Percentiles rank a stretch among this genome's conserved stretches.
These are phyloP conservation scores for Xylariales sp. DNA, from an alignment of 2,329 filamentous ascomycete species.

Conservation along the genomic window DNA sequence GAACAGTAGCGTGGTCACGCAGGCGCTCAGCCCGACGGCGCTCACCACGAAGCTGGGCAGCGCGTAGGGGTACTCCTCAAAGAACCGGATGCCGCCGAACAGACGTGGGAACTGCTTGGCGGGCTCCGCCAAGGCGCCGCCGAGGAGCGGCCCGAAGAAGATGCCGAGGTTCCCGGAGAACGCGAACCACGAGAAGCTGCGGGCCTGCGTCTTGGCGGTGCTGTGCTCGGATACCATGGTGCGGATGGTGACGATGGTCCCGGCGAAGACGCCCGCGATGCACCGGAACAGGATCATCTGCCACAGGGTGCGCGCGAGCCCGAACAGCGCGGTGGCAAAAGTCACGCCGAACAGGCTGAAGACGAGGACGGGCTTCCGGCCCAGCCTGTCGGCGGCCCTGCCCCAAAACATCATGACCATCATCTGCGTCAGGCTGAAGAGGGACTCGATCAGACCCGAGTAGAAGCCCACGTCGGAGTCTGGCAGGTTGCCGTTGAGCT, in stretches of 20 bases:
- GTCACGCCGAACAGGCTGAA: constrained; percentile 61
- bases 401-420: constrained; percentile 75
- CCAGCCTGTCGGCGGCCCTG: constrained; percentile 59
- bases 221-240: constrained; percentile 75
- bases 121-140: constrained; percentile 66
- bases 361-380: constrained; percentile 70
- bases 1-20: constrained; percentile 47
- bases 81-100: constrained; percentile 54
- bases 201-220: constrained; percentile 65
- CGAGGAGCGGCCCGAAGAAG: constrained; percentile 65
- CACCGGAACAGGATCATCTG: constrained; percentile 74
- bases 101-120: constrained; percentile 55
- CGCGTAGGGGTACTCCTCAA: constrained; percentile 61
- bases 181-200: constrained; percentile 72
- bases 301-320: constrained; percentile 59
- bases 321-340: constrained; percentile 60
- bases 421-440: constrained; percentile 75
- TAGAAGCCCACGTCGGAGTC: constrained; percentile 75
- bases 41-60: constrained; percentile 58
- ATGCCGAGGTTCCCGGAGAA: constrained; percentile 72
- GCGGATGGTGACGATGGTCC: constrained; percentile 68
- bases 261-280: constrained; percentile 68
- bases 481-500: constrained; percentile 56
- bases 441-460: constrained; percentile 67
- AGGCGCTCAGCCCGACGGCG: constrained; percentile 47